phyloP scores from a whole-genome alignment of 2,329 filamentous ascomycete species.

The Colletotrichum paranaense region DNA sequence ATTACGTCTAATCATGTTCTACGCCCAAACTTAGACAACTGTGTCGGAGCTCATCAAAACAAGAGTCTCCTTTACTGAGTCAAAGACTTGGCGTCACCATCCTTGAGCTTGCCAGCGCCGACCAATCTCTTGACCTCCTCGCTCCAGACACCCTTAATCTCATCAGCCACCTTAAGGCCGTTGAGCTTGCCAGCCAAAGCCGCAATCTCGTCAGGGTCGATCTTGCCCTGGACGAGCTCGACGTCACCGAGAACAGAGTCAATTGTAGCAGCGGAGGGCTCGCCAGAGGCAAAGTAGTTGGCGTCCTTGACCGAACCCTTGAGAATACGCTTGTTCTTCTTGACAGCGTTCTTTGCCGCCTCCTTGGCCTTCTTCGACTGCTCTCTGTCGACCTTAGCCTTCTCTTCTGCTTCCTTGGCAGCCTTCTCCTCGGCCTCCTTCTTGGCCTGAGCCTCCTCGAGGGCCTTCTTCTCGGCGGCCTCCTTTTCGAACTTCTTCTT shows the following conservation, averaged over 20 bases:
- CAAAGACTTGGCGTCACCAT: slow-evolving; percentile 80
- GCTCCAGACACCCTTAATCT: slow-evolving; percentile 87
- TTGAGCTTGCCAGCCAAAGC: slow-evolving; percentile 83
- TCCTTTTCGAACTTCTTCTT: slow-evolving; percentile 93
- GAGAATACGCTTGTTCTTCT: slow-evolving; percentile 99
- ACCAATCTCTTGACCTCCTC: slow-evolving; percentile 83
- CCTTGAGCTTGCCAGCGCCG: slow-evolving; percentile 86
- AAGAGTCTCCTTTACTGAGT: slow-evolving; percentile 43
- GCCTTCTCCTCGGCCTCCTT: slow-evolving; percentile 86
- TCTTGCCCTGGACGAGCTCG: slow-evolving; percentile 86
- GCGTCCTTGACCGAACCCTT: slow-evolving; percentile 95
- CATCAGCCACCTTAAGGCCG: slow-evolving; percentile 80
- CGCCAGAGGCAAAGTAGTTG: slow-evolving; percentile 89
- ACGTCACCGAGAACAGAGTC: slow-evolving; percentile 87
- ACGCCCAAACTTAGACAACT: neutral
- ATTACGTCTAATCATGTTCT: neutral
- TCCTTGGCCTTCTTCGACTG: slow-evolving; percentile 96
- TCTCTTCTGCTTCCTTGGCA: slow-evolving; percentile 85
- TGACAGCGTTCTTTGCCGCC: slow-evolving; percentile 96
- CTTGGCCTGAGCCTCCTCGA: slow-evolving; percentile 84
- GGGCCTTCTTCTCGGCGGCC: slow-evolving; percentile 87
- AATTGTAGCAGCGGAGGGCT: slow-evolving; percentile 80
- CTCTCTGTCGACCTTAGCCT: slow-evolving; percentile 86
- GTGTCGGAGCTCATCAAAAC: neutral
- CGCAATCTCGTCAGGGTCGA: slow-evolving; percentile 92